Conservation (phyloP, 768 basidiomycete genomes). For the Mycena belliarum region DNA sequence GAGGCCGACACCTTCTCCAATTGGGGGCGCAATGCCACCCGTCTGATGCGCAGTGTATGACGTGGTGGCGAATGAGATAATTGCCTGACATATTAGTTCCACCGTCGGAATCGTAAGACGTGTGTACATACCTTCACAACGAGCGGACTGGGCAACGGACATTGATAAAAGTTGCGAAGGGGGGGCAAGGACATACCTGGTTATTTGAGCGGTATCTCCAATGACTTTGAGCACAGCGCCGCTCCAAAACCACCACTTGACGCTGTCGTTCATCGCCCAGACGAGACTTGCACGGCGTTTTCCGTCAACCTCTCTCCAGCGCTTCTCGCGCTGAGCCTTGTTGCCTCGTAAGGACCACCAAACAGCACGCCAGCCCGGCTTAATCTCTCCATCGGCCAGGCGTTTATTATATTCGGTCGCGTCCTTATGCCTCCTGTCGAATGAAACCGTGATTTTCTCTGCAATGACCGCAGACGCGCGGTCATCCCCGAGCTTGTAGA, state of each 20-base stretch:
- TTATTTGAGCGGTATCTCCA: slow-evolving; percentile 73
- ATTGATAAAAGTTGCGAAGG: neutral
- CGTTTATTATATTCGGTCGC: slow-evolving; percentile 73
- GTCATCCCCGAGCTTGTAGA: slow-evolving; percentile 74
- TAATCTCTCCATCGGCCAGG: slow-evolving; percentile 64
- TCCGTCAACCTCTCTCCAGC: slow-evolving; percentile 67
- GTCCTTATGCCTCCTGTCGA: slow-evolving; percentile 52
- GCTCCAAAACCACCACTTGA: slow-evolving; percentile 80
- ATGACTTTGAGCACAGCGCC: slow-evolving; percentile 59
- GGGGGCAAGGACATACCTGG: slow-evolving; percentile 22
- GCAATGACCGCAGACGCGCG: slow-evolving; percentile 63
- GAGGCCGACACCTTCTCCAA: slow-evolving; percentile 70
- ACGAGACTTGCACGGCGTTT: slow-evolving; percentile 62
- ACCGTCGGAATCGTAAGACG: too few relatives aligned
- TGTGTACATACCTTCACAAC: slow-evolving; percentile 81
- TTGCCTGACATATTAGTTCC: slow-evolving; percentile 17
- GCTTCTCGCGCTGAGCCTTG: slow-evolving; percentile 53
- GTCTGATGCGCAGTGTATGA: slow-evolving; percentile 54
- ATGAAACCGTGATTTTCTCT: slow-evolving; percentile 62
- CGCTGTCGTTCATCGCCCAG: slow-evolving; percentile 73
- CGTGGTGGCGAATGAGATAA: slow-evolving; percentile 51
- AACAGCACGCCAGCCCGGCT: slow-evolving; percentile 50
- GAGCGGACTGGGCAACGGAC: slow-evolving; percentile 50
- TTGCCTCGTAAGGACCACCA: slow-evolving; percentile 65
- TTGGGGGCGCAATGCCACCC: slow-evolving; percentile 37